phyloP scores from a whole-genome alignment of 192 early-diverging fungal species.

The Entomortierella lignicola region DNA sequence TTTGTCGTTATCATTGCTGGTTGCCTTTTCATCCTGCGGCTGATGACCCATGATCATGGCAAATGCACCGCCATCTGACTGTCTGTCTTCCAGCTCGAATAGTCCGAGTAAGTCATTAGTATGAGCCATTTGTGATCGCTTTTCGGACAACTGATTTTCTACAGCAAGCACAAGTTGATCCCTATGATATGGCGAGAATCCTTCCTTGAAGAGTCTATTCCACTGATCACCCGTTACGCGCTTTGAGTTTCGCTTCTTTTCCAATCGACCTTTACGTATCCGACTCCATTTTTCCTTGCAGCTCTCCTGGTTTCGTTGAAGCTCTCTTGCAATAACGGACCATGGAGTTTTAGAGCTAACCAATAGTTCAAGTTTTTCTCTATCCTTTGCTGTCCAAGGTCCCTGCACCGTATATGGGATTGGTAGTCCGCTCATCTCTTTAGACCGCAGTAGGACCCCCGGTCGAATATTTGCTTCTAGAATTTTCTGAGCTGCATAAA shows the following conservation, averaged over 20 bases:
- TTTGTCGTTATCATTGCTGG: neutral
- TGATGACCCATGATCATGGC: neutral
- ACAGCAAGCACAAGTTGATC: conserved; percentile 18
- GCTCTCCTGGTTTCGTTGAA: conserved; percentile 33
- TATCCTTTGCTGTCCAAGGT: conserved; percentile 38
- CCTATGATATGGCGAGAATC: conserved; percentile 22
- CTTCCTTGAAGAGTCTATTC: conserved; percentile 27
- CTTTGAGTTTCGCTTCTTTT: conserved; percentile 5
- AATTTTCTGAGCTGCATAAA: neutral
- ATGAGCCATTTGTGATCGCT: conserved; percentile 1
- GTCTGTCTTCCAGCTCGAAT: neutral
- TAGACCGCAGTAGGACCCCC: neutral
- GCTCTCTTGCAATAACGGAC: conserved; percentile 18
- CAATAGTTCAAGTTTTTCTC: conserved; percentile 18
- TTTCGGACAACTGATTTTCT: conserved; percentile 24
- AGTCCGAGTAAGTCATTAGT: conserved; percentile 4
- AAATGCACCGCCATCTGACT: neutral
- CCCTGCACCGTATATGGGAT: conserved; percentile 21
- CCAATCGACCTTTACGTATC: conserved; percentile 13
- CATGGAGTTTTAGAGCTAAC: conserved; percentile 14
- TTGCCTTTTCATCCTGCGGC: neutral
- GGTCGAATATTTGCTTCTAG: neutral
- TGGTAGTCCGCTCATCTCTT: neutral
- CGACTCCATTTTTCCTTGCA: conserved; percentile 47
- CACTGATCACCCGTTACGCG: conserved; percentile 12